A percentile compares a stretch with the other conserved stretches of the same genome.
Conservation (phyloP, 2,329 filamentous ascomycete species). For the Arthrobotrys iridis region DNA sequence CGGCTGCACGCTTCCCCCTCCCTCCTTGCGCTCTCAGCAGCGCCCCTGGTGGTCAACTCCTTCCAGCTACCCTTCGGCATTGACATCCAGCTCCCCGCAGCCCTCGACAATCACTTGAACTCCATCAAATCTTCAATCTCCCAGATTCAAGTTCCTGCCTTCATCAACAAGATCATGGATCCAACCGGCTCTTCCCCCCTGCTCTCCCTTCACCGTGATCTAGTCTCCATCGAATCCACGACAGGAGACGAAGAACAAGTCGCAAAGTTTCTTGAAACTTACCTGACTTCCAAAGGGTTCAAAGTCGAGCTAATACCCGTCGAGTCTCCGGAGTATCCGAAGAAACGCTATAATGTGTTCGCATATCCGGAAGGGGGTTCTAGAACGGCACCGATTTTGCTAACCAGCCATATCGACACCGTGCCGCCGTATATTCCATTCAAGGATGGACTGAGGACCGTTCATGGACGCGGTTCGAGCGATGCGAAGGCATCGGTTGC, state of each 20-base stretch:
- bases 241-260: conserved; percentile 75
- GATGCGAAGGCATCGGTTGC: conserved; percentile 78
- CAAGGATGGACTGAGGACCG: conserved; percentile 63
- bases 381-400: conserved; percentile 69
- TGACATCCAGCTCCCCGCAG: conserved; percentile 20
- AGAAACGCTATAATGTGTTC: conserved; percentile 77
- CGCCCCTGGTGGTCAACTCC: conserved; percentile 42
- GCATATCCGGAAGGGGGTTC: conserved; percentile 69
- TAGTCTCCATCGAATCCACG: conserved; percentile 79
- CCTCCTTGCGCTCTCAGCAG: conserved; percentile 37
- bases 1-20: conserved; percentile 42
- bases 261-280: conserved; percentile 74
- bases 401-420: conserved; percentile 84
- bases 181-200: conserved; percentile 63
- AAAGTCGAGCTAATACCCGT: conserved; percentile 70
- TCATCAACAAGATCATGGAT: conserved; percentile 48
- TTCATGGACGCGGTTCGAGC: conserved; percentile 78
- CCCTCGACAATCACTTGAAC: conserved; percentile 29
- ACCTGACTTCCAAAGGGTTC: conserved; percentile 71
- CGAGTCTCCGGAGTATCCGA: conserved; percentile 56
- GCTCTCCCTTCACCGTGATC: conserved; percentile 76
- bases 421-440: conserved; percentile 79
- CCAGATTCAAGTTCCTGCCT: conserved; percentile 43
- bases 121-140: conserved; percentile 28
- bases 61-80: conserved; percentile 51